These are phyloP conservation scores for Quercus ilex DNA, from an alignment of 306 rosid species.

Conservation along the genomic window DNA sequence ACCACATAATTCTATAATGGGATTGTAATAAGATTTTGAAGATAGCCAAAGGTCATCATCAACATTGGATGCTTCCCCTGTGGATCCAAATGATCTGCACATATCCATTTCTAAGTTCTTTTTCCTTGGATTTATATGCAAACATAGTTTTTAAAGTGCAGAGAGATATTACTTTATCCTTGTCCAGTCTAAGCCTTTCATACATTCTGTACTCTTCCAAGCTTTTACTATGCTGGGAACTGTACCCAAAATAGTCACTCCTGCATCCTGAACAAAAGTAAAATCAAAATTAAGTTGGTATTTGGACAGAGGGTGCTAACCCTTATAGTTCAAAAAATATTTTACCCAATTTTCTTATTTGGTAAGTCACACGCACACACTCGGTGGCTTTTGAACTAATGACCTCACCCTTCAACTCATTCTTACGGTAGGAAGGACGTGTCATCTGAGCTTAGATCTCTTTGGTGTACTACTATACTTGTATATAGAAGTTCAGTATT, in stretches of 20 bases:
- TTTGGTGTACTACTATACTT: neutral
- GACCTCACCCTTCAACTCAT: too few species aligned
- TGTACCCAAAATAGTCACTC: constrained; percentile 82
- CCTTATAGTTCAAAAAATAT: neutral
- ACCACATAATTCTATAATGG: constrained; percentile 66
- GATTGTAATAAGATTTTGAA: constrained; percentile 66
- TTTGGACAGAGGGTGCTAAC: constrained; percentile 1
- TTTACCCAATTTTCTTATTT: too few species aligned
- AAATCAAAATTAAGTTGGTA: neutral
- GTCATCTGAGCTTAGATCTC: too few species aligned
- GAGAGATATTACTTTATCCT: constrained; percentile 58
- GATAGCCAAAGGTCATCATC: constrained; percentile 95
- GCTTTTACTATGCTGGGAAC: constrained; percentile 90
- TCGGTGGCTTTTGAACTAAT: too few species aligned
- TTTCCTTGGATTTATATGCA: neutral
- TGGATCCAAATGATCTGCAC: constrained; percentile 60
- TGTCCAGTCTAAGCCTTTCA: constrained; percentile 88
- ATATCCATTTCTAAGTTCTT: constrained; percentile 20
- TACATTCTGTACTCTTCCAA: constrained; percentile 77
- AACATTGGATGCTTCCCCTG: constrained; percentile 74
- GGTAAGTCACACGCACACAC: too few species aligned
- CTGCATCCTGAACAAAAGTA: constrained; percentile 66
- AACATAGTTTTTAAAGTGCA: neutral
- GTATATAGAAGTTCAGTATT: neutral
- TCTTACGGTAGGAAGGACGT: too few species aligned